phyloP scores from a whole-genome alignment of 148 eudicot species.

The Vaccinium corymbosum region DNA sequence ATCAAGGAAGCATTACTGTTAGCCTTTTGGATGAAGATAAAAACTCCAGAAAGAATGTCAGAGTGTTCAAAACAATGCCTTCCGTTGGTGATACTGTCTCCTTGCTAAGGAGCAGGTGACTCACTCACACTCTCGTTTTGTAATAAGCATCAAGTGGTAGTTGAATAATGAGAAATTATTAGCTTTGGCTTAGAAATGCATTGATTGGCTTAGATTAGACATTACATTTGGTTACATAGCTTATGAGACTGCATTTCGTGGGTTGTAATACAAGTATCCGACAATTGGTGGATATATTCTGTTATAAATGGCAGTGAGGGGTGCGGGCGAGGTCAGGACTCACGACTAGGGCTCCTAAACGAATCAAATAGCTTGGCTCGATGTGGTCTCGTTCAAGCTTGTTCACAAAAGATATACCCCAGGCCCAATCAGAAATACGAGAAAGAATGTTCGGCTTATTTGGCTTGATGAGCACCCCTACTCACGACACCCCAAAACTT shows the following conservation, averaged over 20 bases:
- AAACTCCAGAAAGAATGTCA: constrained; percentile 5
- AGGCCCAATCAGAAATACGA: too few species aligned
- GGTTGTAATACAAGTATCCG: too few species aligned
- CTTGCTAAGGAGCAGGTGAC: constrained; percentile 45
- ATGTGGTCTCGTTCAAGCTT: too few species aligned
- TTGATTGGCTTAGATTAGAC: neutral
- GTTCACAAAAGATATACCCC: too few species aligned
- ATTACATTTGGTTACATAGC: neutral
- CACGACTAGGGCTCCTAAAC: neutral
- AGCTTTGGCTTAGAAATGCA: neutral
- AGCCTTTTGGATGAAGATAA: constrained; percentile 26
- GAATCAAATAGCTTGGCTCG: too few species aligned
- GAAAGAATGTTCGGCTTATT: too few species aligned
- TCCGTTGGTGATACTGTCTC: constrained; percentile 36
- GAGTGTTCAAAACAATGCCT: constrained; percentile 30
- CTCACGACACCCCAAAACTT: too few species aligned
- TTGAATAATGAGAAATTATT: neutral
- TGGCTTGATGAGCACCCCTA: too few species aligned
- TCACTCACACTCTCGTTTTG: neutral
- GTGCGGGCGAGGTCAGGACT: neutral
- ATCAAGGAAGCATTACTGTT: neutral
- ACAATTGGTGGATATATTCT: too few species aligned
- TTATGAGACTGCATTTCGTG: too few species aligned
- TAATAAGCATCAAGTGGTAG: neutral
- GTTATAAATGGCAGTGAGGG: neutral